These are phyloP conservation scores for Termitomyces sp. DNA, from an alignment of 1,284 basidiomycete species.

Conservation along the genomic window DNA sequence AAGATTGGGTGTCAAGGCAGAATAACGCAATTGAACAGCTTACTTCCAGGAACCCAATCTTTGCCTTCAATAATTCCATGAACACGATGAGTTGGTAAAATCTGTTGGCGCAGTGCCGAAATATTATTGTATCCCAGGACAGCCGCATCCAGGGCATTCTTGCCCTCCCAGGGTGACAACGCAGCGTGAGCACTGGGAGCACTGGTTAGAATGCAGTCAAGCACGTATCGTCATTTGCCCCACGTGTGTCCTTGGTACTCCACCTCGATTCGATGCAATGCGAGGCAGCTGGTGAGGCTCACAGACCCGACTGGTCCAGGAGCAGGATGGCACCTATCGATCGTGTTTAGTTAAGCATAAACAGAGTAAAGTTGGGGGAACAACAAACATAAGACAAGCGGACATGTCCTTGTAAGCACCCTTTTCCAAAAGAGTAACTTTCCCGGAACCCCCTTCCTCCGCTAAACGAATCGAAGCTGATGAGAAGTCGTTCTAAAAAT, in stretches of 20 bases:
- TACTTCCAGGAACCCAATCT: constrained; percentile 60
- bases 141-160: constrained; percentile 74
- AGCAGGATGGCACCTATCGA: constrained; percentile 54
- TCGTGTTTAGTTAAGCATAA: neutral
- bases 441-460: constrained; percentile 73
- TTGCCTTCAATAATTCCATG: constrained; percentile 63
- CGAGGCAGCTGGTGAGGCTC: constrained; percentile 47
- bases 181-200: constrained; percentile 56
- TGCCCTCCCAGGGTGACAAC: constrained; percentile 69
- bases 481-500: neutral
- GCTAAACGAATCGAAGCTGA: constrained; percentile 29
- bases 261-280: constrained; percentile 42
- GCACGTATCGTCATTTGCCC: constrained; percentile 17
- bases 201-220: neutral
- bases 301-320: constrained; percentile 53
- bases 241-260: constrained; percentile 60
- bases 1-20: neutral
- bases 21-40: constrained; percentile 9
- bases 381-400: constrained; percentile 55
- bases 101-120: constrained; percentile 68
- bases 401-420: constrained; percentile 67
- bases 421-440: constrained; percentile 53
- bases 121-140: constrained; percentile 69
- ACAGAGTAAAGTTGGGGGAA: constrained; percentile 13
- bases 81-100: constrained; percentile 55